Conservation (phyloP, 345 rosid species). For the Arabidopsis thaliana region DNA sequence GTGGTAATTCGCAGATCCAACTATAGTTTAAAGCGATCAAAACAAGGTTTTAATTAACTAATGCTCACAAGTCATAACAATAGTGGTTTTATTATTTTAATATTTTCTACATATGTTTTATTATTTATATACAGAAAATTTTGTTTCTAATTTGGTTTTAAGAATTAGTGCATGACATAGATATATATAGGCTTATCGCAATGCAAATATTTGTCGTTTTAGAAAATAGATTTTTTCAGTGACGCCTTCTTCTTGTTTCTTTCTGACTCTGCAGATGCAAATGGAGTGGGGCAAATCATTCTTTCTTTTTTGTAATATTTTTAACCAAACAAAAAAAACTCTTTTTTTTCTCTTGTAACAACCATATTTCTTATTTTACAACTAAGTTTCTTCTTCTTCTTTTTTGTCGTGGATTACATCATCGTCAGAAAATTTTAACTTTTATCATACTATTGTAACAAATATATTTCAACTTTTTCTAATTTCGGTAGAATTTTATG, state of each 20-base stretch:
- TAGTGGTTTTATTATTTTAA: background rate
- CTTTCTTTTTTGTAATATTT: background rate
- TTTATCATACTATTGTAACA: background rate
- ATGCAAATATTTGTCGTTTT: constrained; percentile 7
- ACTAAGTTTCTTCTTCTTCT: too few species aligned
- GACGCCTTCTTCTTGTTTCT: background rate
- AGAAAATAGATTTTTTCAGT: background rate
- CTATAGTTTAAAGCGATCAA: background rate
- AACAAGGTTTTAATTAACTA: background rate
- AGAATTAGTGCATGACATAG: background rate
- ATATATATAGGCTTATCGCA: background rate
- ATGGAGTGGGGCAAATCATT: constrained; percentile 7
- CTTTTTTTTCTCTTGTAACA: too few species aligned
- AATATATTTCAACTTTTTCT: background rate
- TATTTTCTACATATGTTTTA: background rate
- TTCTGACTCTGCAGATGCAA: background rate
- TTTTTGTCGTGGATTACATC: too few species aligned
- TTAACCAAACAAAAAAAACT: background rate
- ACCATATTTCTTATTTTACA: too few species aligned
- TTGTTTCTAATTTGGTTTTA: background rate
- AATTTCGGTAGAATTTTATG: background rate
- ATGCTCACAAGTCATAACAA: background rate
- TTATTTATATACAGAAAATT: background rate
- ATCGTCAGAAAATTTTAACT: background rate
- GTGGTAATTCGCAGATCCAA: background rate